Evolutionary conservation across 495 filamentous ascomycete species (phyloP).

Genomic region (Aspergillus ellipticus): DNA sequence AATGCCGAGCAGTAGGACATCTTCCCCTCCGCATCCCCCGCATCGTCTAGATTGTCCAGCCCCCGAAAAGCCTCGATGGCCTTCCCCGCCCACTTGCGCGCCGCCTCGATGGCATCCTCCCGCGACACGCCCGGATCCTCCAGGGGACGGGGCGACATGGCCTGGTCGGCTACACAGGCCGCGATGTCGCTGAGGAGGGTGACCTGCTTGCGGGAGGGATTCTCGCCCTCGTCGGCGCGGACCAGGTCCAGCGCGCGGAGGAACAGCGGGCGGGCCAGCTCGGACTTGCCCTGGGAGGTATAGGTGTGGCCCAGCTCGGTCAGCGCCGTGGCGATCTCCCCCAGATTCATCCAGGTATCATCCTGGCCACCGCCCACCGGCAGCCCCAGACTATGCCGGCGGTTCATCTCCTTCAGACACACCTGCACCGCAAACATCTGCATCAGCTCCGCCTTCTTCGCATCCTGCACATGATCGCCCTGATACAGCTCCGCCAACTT

Average conservation of each 20-base stretch:
- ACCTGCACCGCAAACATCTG: slow-evolving; percentile 83
- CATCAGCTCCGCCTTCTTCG: slow-evolving; percentile 65
- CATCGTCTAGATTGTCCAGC: slow-evolving; percentile 50
- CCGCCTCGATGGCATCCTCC: slow-evolving; percentile 54
- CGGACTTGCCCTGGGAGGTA: slow-evolving; percentile 60
- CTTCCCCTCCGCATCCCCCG: slow-evolving; percentile 75
- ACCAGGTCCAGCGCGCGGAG: slow-evolving; percentile 71
- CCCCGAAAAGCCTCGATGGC: slow-evolving; percentile 62
- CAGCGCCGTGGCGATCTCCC: slow-evolving; percentile 68
- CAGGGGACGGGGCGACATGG: slow-evolving; percentile 29
- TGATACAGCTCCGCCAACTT: slow-evolving; percentile 78
- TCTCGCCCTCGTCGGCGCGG: slow-evolving; percentile 34
- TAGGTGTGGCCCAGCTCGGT: slow-evolving; percentile 71
- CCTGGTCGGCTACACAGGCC: slow-evolving; percentile 30
- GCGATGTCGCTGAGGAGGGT: slow-evolving; percentile 49
- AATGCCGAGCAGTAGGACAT: slow-evolving; percentile 78
- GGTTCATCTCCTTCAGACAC: slow-evolving; percentile 64
- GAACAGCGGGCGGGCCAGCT: slow-evolving; percentile 83
- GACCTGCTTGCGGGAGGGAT: slow-evolving; percentile 65
- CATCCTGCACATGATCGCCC: slow-evolving; percentile 44
- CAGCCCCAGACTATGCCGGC: slow-evolving; percentile 59
- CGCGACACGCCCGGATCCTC: slow-evolving; percentile 46
- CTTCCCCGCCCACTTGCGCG: slow-evolving; percentile 70
- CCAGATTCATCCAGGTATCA: slow-evolving; percentile 68
- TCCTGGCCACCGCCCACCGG: slow-evolving; percentile 36